These are phyloP conservation scores for Spencermartinsiella europaea DNA, from an alignment of 805 yeast species.

Conservation along the genomic window DNA sequence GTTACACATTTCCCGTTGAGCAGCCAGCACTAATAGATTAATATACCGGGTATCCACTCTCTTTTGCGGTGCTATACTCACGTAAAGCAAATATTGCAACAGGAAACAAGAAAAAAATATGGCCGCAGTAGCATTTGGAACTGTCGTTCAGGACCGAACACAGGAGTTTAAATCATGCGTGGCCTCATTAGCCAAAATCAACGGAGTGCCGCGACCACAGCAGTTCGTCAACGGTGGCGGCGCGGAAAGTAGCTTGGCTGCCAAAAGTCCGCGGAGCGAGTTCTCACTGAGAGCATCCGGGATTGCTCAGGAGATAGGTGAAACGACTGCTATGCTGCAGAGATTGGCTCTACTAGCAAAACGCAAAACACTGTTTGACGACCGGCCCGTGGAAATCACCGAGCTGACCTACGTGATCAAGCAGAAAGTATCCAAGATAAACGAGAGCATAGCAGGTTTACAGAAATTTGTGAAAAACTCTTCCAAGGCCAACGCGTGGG, in stretches of 20 bases:
- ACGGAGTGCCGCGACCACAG: slow-evolving; percentile 31
- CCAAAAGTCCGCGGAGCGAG: slow-evolving; percentile 41
- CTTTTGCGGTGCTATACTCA: too few species aligned
- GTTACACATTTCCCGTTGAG: too few species aligned
- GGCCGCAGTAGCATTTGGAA: slow-evolving; percentile 3
- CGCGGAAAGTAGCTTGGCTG: too few species aligned
- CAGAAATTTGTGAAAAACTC: slow-evolving; percentile 48
- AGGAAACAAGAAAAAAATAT: too few species aligned
- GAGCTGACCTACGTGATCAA: slow-evolving; percentile 79
- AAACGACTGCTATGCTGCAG: slow-evolving; percentile 73
- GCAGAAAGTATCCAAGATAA: slow-evolving; percentile 81
- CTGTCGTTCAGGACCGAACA: slow-evolving; percentile 69
- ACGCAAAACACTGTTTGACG: slow-evolving; percentile 87
- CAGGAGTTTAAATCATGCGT: slow-evolving; percentile 92
- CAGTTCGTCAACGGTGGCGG: slow-evolving; percentile 13
- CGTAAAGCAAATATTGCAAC: too few species aligned
- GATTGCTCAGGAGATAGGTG: slow-evolving; percentile 85
- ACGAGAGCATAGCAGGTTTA: slow-evolving; percentile 58
- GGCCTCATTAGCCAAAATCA: slow-evolving; percentile 59
- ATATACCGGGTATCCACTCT: too few species aligned
- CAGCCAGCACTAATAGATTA: too few species aligned
- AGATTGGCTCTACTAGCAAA: slow-evolving; percentile 82
- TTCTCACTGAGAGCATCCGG: slow-evolving; percentile 67
- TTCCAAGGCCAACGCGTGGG: slow-evolving; percentile 32
- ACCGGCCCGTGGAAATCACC: slow-evolving; percentile 87